Conservation (phyloP, 306 rosid genomes). For the Boehmeria nivea region DNA sequence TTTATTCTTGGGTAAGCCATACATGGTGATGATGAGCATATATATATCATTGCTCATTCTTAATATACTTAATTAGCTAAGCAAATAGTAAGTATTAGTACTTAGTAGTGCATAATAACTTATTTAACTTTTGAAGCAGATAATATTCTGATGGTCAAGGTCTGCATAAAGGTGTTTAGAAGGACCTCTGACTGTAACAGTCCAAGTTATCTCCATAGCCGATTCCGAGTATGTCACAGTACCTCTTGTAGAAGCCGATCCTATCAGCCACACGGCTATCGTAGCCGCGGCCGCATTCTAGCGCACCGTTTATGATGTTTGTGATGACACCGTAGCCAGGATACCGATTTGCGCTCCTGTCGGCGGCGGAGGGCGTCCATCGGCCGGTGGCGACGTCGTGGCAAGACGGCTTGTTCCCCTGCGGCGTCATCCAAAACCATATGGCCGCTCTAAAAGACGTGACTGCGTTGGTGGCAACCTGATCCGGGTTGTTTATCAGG, state of each 20-base stretch:
- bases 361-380: conserved; percentile 35
- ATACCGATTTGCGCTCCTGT: conserved; percentile 25
- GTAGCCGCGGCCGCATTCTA: conserved; percentile 39
- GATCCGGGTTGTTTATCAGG: conserved; percentile 47
- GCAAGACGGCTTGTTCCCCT: conserved; percentile 45
- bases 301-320: conserved; percentile 49
- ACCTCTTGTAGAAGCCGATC: conserved; percentile 47
- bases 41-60: no score
- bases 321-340: conserved; percentile 45
- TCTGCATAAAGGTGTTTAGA: no score
- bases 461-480: conserved; percentile 33
- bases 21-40: no score
- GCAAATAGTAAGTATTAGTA: no score
- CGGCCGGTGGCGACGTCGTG: conserved; percentile 44
- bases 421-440: conserved; percentile 65
- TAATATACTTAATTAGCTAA: no score
- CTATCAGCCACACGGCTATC: conserved; percentile 30
- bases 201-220: conserved; percentile 32
- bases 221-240: conserved; percentile 18
- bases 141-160: no score
- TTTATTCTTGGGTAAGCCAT: no score
- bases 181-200: conserved; percentile 27
- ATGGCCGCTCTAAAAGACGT: conserved; percentile 53
- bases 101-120: no score
- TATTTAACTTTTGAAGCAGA: no score